Conservation (phyloP, 2,329 filamentous ascomycete species). For the Cercospora sp. region DNA sequence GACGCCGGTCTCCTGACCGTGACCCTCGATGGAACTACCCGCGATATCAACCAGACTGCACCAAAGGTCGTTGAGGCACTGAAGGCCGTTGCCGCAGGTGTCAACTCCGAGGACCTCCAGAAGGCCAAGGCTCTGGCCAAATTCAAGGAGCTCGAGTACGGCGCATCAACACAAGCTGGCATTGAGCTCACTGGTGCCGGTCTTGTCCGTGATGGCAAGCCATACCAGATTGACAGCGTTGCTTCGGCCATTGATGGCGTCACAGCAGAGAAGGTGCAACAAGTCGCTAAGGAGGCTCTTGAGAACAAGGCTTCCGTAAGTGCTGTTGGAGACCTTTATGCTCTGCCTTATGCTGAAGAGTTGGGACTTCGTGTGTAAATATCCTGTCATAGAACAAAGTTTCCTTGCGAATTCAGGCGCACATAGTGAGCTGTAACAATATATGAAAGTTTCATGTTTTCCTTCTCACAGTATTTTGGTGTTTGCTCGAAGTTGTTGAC, state of each 20-base stretch:
- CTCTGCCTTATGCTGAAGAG: conserved; percentile 90
- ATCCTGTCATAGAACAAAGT: conserved; percentile 32
- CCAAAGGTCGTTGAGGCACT: conserved; percentile 76
- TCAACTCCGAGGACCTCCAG: conserved; percentile 80
- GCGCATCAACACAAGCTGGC: conserved; percentile 73
- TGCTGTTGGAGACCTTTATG: conserved; percentile 85
- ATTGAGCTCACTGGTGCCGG: conserved; percentile 82
- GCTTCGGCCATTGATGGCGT: conserved; percentile 78
- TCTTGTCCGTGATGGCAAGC: conserved; percentile 76
- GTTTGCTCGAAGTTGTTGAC: not conserved
- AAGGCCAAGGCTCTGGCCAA: conserved; percentile 93
- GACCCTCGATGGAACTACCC: conserved; percentile 72
- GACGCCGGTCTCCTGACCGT: conserved; percentile 89
- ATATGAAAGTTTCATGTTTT: conserved; percentile 22
- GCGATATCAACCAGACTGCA: conserved; percentile 71
- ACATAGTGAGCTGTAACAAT: conserved; percentile 39
- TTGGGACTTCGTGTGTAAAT: conserved; percentile 91
- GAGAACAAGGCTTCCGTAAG: conserved; percentile 87
- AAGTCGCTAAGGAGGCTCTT: conserved; percentile 86
- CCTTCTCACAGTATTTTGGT: not conserved
- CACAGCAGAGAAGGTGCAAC: conserved; percentile 78
- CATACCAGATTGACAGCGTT: conserved; percentile 79
- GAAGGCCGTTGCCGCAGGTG: conserved; percentile 70
- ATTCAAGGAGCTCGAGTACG: conserved; percentile 82
- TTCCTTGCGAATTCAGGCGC: conserved; percentile 33